phyloP scores from a whole-genome alignment of 2,329 filamentous ascomycete species.

The Diplocarpon mali region DNA sequence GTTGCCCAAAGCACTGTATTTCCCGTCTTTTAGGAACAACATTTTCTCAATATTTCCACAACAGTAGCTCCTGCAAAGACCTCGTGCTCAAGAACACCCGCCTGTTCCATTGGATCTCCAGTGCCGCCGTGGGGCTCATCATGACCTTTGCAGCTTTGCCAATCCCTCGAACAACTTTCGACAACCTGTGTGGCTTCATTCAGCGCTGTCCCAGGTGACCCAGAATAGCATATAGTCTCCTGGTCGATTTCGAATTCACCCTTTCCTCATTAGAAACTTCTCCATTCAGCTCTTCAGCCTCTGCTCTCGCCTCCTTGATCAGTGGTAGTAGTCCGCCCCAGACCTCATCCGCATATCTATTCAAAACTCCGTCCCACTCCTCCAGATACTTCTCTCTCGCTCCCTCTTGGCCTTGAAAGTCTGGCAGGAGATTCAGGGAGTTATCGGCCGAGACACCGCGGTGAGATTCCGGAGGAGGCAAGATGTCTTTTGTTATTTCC shows the following conservation, averaged over 20 bases:
- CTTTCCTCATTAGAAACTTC: neutral
- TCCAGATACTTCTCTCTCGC: conserved; percentile 41
- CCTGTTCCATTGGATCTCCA: too few relatives aligned
- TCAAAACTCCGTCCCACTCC: conserved; percentile 46
- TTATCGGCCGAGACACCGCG: conserved; percentile 8
- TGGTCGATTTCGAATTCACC: conserved; percentile 7
- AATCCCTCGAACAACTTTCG: too few relatives aligned
- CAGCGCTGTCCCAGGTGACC: conserved; percentile 4
- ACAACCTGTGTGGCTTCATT: neutral
- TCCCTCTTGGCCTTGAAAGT: conserved; percentile 2
- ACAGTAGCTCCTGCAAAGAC: too few relatives aligned
- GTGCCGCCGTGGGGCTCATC: too few relatives aligned
- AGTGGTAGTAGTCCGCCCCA: conserved; percentile 54
- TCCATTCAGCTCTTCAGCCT: conserved; percentile 35
- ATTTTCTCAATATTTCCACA: too few relatives aligned
- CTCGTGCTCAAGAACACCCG: too few relatives aligned
- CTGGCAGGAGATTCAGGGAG: conserved; percentile 19
- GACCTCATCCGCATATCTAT: conserved; percentile 51
- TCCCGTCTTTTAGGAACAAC: too few relatives aligned
- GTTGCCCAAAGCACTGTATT: too few relatives aligned
- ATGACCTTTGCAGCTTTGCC: too few relatives aligned
- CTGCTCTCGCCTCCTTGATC: conserved; percentile 42
- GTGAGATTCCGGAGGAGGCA: conserved; percentile 16
- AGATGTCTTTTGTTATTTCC: conserved; percentile 19
- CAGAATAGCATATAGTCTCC: conserved; percentile 7